phyloP scores from a whole-genome alignment of 2,329 filamentous ascomycete genomes.

The Fusarium ambrosium region DNA sequence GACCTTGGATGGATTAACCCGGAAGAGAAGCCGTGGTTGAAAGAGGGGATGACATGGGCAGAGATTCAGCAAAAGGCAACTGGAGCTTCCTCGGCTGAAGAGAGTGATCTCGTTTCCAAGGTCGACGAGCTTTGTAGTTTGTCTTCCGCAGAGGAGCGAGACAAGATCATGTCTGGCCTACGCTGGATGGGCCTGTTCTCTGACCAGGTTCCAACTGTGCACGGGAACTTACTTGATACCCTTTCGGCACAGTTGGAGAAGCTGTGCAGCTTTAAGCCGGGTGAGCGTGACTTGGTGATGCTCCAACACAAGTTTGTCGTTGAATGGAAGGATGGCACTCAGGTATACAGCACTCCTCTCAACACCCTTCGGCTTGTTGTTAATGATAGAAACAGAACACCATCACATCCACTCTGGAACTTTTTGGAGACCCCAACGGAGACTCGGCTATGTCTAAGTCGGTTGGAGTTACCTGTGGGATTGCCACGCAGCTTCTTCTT shows the following conservation, averaged over 20 bases:
- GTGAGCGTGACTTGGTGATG: slow-evolving; percentile 14
- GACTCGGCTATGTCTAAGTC: slow-evolving; percentile 78
- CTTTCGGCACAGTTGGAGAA: neutral
- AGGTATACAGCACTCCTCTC: slow-evolving; percentile 16
- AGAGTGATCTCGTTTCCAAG: slow-evolving; percentile 68
- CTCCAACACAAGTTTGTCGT: slow-evolving; percentile 53
- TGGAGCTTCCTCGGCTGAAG: slow-evolving; percentile 17
- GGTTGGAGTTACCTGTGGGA: slow-evolving; percentile 76
- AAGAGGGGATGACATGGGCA: slow-evolving; percentile 39
- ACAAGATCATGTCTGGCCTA: neutral
- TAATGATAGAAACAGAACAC: slow-evolving; percentile 47
- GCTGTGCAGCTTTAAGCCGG: slow-evolving; percentile 3
- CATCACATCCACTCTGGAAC: slow-evolving; percentile 73
- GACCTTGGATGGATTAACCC: slow-evolving; percentile 73
- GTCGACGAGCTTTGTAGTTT: slow-evolving; percentile 74
- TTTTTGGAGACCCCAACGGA: slow-evolving; percentile 75
- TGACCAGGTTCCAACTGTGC: slow-evolving; percentile 67
- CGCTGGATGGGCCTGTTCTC: slow-evolving; percentile 62
- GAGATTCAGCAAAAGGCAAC: slow-evolving; percentile 35
- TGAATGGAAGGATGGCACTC: slow-evolving; percentile 72
- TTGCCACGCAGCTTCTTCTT: slow-evolving; percentile 73
- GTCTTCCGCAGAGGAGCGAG: slow-evolving; percentile 65
- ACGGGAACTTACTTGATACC: slow-evolving; percentile 58
- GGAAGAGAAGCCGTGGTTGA: slow-evolving; percentile 31
- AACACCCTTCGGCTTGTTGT: neutral